Evolutionary conservation across 2,329 filamentous ascomycete genomes (phyloP).

Genomic region (Ilyonectria sp.): DNA sequence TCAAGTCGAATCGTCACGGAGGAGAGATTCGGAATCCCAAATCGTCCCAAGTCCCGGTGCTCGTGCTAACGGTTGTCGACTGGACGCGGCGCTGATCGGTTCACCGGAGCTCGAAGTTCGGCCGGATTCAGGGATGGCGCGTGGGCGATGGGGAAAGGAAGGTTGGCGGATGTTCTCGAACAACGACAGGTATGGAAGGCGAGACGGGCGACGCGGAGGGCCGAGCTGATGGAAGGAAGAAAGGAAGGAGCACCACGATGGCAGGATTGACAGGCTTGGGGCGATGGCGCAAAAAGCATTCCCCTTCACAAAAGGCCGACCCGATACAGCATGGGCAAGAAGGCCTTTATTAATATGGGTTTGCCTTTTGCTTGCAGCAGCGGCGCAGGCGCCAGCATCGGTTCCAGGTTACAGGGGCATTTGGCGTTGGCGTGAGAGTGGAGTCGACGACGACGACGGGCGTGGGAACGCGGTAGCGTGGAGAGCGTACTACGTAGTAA

Average conservation of each 20-base stretch:
- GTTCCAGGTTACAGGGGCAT: constrained; percentile 32
- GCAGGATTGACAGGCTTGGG: constrained; percentile 1
- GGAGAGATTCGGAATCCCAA: not conserved
- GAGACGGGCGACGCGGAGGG: not conserved
- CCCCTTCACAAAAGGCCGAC: constrained; percentile 15
- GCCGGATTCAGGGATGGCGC: constrained; percentile 22
- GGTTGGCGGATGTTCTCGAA: constrained; percentile 10
- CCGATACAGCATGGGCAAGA: constrained; percentile 20
- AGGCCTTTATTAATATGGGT: constrained; percentile 31
- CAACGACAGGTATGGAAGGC: constrained; percentile 22
- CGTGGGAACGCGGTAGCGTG: constrained; percentile 20
- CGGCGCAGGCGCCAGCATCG: constrained; percentile 25
- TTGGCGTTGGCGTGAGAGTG: constrained; percentile 42
- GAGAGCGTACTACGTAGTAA: too few relatives aligned
- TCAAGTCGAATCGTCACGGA: constrained; percentile 7
- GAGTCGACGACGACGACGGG: constrained; percentile 26
- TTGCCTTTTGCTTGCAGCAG: constrained; percentile 29
- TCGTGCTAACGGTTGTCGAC: constrained; percentile 4
- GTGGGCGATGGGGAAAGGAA: constrained; percentile 4
- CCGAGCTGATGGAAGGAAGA: not conserved
- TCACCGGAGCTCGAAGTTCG: constrained; percentile 2
- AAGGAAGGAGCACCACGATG: not conserved
- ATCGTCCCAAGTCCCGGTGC: not conserved
- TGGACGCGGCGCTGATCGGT: constrained; percentile 9
- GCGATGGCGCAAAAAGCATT: constrained; percentile 30